Evolutionary conservation across 768 basidiomycete species (phyloP).

Genomic region (Hemileccinum impolitum): DNA sequence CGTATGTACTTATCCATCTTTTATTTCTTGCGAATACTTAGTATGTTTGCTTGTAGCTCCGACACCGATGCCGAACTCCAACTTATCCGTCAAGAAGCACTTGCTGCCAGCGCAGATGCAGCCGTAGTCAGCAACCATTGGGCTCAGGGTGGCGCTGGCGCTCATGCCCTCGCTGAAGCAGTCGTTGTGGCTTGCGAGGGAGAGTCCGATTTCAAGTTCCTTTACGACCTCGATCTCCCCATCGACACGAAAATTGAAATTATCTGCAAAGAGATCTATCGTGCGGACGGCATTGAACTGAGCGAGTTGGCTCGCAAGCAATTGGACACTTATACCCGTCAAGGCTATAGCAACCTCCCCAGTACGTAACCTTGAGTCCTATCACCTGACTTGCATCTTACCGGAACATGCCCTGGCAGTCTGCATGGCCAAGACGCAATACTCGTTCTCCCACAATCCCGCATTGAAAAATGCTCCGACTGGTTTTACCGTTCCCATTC

Average conservation of each 20-base stretch:
- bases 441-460: conserved; percentile 95
- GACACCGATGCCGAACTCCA: conserved; percentile 89
- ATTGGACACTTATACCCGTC: conserved; percentile 86
- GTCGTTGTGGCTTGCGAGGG: conserved; percentile 83
- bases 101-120: conserved; percentile 87
- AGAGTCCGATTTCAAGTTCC: conserved; percentile 84
- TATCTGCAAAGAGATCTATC: conserved; percentile 90
- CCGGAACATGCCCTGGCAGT: conserved; percentile 47
- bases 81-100: conserved; percentile 75
- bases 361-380: conserved; percentile 46
- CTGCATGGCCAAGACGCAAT: conserved; percentile 98
- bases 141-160: conserved; percentile 93
- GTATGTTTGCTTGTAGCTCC: conserved; percentile 45
- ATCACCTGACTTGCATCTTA: conserved; percentile 8
- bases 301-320: conserved; percentile 83
- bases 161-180: conserved; percentile 87
- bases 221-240: conserved; percentile 81
- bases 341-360: conserved; percentile 77
- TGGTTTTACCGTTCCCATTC: conserved; percentile 92
- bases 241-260: conserved; percentile 86
- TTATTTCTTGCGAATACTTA: background rate
- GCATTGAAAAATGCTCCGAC: conserved; percentile 86
- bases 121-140: conserved; percentile 97
- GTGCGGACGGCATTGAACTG: conserved; percentile 86
- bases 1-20: conserved; percentile 50